These are phyloP conservation scores for Colletotrichum sp. DNA, from an alignment of 2,329 filamentous ascomycete species.

Conservation along the genomic window DNA sequence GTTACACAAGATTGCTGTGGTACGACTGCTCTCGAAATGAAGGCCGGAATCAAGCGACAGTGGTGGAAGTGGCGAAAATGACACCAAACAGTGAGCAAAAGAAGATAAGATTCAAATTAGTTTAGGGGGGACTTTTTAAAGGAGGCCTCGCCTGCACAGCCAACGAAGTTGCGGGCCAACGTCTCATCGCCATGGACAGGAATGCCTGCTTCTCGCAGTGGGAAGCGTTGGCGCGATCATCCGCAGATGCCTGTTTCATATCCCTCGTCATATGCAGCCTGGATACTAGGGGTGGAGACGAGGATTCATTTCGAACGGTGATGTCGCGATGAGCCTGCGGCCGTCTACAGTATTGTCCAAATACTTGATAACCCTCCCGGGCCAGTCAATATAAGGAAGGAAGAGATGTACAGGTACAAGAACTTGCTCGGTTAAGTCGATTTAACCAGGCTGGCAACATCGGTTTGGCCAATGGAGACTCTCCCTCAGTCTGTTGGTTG, in stretches of 20 bases:
- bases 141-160: neutral
- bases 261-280: neutral
- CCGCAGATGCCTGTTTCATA: neutral
- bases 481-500: neutral
- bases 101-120: fast-evolving
- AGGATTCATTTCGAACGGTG: neutral
- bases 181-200: neutral
- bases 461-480: neutral
- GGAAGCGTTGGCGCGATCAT: neutral
- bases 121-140: neutral
- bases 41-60: neutral
- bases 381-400: fast-evolving
- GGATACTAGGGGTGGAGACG: neutral
- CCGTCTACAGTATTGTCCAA: neutral
- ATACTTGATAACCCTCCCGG: neutral
- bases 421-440: neutral
- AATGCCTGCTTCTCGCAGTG: neutral
- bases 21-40: neutral
- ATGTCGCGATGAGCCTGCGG: neutral
- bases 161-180: neutral
- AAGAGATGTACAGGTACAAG: neutral
- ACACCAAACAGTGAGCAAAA: no score
- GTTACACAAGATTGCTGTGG: neutral
- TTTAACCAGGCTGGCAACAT: neutral
- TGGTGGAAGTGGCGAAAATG: neutral